phyloP scores from a whole-genome alignment of 768 basidiomycete genomes.

The Leccinum barrowsii region DNA sequence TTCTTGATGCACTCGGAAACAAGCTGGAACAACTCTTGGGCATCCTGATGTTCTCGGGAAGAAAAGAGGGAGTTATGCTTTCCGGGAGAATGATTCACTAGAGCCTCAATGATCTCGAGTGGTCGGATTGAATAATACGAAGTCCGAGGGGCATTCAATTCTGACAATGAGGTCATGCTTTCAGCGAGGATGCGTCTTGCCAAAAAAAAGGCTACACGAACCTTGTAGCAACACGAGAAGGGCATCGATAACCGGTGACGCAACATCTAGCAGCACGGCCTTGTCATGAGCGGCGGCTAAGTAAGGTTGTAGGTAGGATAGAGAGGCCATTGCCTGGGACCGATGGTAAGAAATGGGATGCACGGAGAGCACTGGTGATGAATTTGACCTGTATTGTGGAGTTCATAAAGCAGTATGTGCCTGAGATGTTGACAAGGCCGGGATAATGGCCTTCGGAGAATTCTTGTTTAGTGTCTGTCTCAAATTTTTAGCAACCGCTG shows the following conservation, averaged over 20 bases:
- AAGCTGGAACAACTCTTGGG: slow-evolving; percentile 96
- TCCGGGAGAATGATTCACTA: slow-evolving; percentile 52
- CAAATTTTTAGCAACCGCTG: not conserved
- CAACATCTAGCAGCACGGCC: slow-evolving; percentile 77
- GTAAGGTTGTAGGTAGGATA: slow-evolving; percentile 77
- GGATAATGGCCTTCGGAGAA: slow-evolving; percentile 58
- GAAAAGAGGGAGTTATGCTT: slow-evolving; percentile 67
- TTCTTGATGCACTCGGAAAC: slow-evolving; percentile 86
- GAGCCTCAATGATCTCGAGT: slow-evolving; percentile 62
- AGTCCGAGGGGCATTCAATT: slow-evolving; percentile 59
- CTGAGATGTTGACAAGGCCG: slow-evolving; percentile 92
- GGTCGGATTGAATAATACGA: slow-evolving; percentile 67
- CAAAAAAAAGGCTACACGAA: slow-evolving; percentile 32
- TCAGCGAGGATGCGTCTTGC: slow-evolving; percentile 4
- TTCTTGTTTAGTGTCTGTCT: slow-evolving; percentile 25
- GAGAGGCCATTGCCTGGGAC: slow-evolving; percentile 79
- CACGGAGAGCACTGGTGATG: not conserved
- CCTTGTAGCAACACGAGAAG: slow-evolving; percentile 68
- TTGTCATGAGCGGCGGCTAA: slow-evolving; percentile 71
- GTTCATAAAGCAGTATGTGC: slow-evolving; percentile 97
- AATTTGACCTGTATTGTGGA: slow-evolving; percentile 79
- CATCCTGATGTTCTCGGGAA: slow-evolving; percentile 95
- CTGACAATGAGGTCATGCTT: slow-evolving; percentile 32
- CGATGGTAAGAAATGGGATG: slow-evolving; percentile 15
- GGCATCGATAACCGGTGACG: slow-evolving; percentile 83